Conservation (phyloP, 1,139 yeast genomes). For the Debaryomyces nepalensis region DNA sequence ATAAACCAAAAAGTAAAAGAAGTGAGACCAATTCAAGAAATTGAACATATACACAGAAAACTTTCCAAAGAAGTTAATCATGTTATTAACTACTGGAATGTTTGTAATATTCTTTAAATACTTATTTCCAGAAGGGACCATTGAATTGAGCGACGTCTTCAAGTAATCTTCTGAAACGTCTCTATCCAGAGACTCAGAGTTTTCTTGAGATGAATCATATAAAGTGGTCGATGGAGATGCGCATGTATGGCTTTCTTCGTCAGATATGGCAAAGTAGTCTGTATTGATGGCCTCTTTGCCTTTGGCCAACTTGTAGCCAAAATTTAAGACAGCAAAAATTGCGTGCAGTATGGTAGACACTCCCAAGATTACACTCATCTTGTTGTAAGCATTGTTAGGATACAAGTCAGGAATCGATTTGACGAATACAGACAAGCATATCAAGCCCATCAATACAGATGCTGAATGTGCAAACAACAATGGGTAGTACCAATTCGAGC, state of each 20-base stretch:
- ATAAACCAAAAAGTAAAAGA: slow-evolving; percentile 63
- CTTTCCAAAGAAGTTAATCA: slow-evolving; percentile 15
- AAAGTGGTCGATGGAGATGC: slow-evolving; percentile 46
- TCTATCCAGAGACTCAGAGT: slow-evolving; percentile 10
- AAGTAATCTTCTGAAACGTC: slow-evolving; percentile 20
- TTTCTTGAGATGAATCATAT: slow-evolving; percentile 32
- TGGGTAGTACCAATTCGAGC: slow-evolving; percentile 62
- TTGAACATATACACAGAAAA: slow-evolving; percentile 41
- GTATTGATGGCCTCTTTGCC: slow-evolving; percentile 13
- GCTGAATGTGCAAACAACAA: slow-evolving; percentile 56
- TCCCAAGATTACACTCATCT: slow-evolving; percentile 64
- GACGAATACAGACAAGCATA: slow-evolving; percentile 64
- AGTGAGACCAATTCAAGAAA: slow-evolving; percentile 65
- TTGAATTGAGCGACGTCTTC: slow-evolving; percentile 24
- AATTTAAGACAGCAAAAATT: slow-evolving; percentile 46
- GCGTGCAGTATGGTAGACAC: slow-evolving; percentile 58
- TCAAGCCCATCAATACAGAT: slow-evolving; percentile 53
- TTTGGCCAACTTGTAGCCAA: slow-evolving; percentile 20
- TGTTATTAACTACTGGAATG: background rate
- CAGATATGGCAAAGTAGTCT: slow-evolving; percentile 23
- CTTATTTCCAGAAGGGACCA: slow-evolving; percentile 15
- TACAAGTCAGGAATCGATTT: slow-evolving; percentile 66
- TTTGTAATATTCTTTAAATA: slow-evolving; percentile 6
- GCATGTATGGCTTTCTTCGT: slow-evolving; percentile 35
- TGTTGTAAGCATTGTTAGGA: slow-evolving; percentile 75